phyloP scores from a whole-genome alignment of 139 green algal genomes.

The Trebouxia sp. region DNA sequence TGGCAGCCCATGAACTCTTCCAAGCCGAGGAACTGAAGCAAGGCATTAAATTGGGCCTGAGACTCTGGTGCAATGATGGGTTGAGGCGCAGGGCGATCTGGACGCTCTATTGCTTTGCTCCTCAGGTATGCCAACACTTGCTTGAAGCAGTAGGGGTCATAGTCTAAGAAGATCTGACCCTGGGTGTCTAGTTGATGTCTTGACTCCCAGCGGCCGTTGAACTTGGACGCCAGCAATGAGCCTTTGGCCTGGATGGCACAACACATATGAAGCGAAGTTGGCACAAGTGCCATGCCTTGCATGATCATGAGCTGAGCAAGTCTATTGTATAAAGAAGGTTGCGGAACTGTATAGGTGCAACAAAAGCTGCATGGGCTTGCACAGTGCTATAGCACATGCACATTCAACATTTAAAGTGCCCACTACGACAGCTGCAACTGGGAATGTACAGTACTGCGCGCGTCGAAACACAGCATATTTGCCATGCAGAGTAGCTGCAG shows the following conservation, averaged over 20 bases:
- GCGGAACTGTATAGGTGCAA: too few species aligned
- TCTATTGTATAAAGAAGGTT: too few species aligned
- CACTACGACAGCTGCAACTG: too few species aligned
- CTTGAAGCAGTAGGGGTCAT: slow-evolving; percentile 16
- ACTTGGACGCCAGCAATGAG: slow-evolving; percentile 11
- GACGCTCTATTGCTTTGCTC: slow-evolving; percentile 19
- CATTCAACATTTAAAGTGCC: too few species aligned
- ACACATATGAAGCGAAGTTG: too few species aligned
- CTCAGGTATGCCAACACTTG: slow-evolving; percentile 7
- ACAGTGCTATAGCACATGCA: too few species aligned
- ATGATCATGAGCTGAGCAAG: too few species aligned
- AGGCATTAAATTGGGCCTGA: slow-evolving; percentile 1
- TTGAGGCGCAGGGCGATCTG: neutral
- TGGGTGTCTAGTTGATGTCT: slow-evolving; percentile 4
- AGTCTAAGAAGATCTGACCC: slow-evolving; percentile 4
- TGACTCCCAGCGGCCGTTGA: slow-evolving; percentile 5
- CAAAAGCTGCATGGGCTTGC: too few species aligned
- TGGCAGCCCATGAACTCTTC: slow-evolving; percentile 21
- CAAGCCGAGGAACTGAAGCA: slow-evolving; percentile 4
- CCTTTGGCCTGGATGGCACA: slow-evolving; percentile 23
- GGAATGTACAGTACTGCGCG: too few species aligned
- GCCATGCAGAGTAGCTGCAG: too few species aligned
- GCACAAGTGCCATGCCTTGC: too few species aligned
- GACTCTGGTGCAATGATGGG: slow-evolving; percentile 8
- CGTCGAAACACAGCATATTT: too few species aligned